A percentile compares a stretch with the other conserved stretches of the same genome.
These are phyloP conservation scores for Datura wrightii DNA, from an alignment of 257 asterid genomes.

Conservation along the genomic window DNA sequence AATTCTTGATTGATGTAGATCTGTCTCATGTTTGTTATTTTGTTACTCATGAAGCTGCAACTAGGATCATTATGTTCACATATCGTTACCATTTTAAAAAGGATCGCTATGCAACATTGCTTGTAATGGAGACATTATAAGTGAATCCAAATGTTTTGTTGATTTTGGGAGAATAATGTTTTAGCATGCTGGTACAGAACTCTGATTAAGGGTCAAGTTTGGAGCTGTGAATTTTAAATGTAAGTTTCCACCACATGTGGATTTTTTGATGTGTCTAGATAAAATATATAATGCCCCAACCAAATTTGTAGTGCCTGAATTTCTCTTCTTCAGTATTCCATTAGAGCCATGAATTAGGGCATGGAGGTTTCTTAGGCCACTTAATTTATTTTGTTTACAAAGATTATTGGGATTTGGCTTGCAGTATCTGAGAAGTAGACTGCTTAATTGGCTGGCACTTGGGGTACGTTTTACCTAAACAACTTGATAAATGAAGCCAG, in stretches of 20 bases:
- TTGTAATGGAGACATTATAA: neutral
- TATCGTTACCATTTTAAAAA: neutral
- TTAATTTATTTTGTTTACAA: neutral
- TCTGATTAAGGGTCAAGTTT: neutral
- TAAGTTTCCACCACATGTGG: neutral
- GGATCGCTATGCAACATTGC: neutral
- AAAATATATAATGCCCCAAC: neutral
- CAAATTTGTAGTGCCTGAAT: too few species aligned
- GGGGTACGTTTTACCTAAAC: neutral
- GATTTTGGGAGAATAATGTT: neutral
- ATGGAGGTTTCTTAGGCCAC: neutral
- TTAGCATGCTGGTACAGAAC: neutral
- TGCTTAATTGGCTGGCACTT: neutral
- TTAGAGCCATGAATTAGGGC: neutral
- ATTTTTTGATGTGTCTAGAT: neutral
- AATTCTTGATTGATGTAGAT: neutral
- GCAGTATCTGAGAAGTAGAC: neutral
- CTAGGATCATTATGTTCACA: neutral
- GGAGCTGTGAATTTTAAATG: neutral
- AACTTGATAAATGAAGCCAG: constrained; percentile 26
- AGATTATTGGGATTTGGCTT: neutral
- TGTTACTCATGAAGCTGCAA: neutral
- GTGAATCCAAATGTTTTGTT: neutral
- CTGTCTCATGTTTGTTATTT: neutral
- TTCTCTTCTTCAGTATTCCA: neutral